These are phyloP conservation scores for Priceomyces fermenticarens DNA, from an alignment of 805 yeast genomes.

Conservation along the genomic window DNA sequence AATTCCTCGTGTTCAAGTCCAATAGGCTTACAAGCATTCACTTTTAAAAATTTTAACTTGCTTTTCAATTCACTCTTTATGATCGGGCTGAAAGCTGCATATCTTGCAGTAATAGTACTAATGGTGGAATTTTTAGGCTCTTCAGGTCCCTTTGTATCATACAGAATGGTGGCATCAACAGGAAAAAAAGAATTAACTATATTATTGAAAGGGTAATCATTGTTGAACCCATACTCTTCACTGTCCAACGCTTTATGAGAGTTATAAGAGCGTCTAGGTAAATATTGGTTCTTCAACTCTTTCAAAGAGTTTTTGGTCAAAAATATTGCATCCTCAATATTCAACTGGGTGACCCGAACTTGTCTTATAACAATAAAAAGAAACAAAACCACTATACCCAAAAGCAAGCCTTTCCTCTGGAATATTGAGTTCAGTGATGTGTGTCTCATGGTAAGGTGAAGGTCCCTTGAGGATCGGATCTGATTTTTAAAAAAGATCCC, in stretches of 20 bases:
- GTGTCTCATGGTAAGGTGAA: neutral
- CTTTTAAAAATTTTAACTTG: constrained; percentile 23
- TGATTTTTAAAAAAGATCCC: neutral
- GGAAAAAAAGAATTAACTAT: constrained; percentile 42
- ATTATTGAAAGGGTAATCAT: constrained; percentile 31
- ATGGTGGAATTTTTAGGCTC: constrained; percentile 10
- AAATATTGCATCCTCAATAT: constrained; percentile 22
- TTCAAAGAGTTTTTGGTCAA: constrained; percentile 22
- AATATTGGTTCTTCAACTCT: constrained; percentile 17
- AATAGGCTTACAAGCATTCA: constrained; percentile 27
- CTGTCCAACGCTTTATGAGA: too few species aligned
- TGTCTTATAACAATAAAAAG: constrained; percentile 1
- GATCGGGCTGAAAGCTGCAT: constrained; percentile 41
- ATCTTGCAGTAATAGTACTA: constrained; percentile 27
- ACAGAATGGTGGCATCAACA: constrained; percentile 32
- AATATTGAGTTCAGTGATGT: neutral
- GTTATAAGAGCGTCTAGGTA: neutral
- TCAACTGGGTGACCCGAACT: constrained; percentile 9
- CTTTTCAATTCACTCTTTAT: constrained; percentile 22
- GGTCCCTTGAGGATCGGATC: neutral
- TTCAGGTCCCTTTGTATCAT: constrained; percentile 18
- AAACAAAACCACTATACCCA: constrained; percentile 7
- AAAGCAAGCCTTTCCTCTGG: too few species aligned
- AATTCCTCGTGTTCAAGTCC: constrained; percentile 10
- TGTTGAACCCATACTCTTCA: constrained; percentile 8